Percentiles rank a stretch among this genome's conserved stretches.
phyloP scores from a whole-genome alignment of 495 filamentous ascomycete genomes.

The Ramalina intermedia region DNA sequence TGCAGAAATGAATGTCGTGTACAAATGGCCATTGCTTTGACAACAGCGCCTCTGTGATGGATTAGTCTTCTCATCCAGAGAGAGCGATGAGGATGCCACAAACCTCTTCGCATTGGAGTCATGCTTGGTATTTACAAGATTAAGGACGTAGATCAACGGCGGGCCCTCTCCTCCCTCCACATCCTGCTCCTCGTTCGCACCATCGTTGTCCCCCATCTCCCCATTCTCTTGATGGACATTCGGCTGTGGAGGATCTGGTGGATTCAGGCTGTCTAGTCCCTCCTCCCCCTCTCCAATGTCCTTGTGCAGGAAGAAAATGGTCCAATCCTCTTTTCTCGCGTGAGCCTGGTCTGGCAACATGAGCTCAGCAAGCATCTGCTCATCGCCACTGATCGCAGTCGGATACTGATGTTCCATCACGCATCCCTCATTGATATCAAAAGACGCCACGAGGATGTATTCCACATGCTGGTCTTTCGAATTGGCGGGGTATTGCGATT shows the following conservation, averaged over 20 bases:
- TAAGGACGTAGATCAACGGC: constrained; percentile 94
- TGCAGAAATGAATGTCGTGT: constrained; percentile 96
- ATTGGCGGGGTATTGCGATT: constrained; percentile 76
- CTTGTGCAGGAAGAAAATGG: constrained; percentile 96
- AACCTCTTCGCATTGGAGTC: constrained; percentile 77
- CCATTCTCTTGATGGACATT: constrained; percentile 32
- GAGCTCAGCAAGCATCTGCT: constrained; percentile 92
- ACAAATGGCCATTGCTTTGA: constrained; percentile 99
- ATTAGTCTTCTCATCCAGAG: constrained; percentile 3
- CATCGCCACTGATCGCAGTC: constrained; percentile 87
- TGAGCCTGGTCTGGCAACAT: constrained; percentile 98
- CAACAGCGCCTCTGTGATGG: constrained; percentile 63
- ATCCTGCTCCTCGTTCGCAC: constrained; percentile 37
- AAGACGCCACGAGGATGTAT: constrained; percentile 96
- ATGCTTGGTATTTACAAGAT: constrained; percentile 94
- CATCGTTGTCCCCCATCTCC: constrained; percentile 31
- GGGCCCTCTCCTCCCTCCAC: constrained; percentile 59
- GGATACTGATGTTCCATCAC: constrained; percentile 99
- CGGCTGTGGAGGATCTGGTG: constrained; percentile 25
- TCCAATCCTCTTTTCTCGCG: constrained; percentile 93
- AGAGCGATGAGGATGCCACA: not conserved
- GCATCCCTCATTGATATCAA: constrained; percentile 89
- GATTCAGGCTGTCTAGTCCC: constrained; percentile 34
- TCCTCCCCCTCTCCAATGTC: constrained; percentile 64
- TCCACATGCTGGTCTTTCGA: constrained; percentile 85